Percentiles rank a stretch among this genome's conserved stretches.
phyloP scores from a whole-genome alignment of 2,329 filamentous ascomycete genomes.

The Drechslerella coelobrocha region DNA sequence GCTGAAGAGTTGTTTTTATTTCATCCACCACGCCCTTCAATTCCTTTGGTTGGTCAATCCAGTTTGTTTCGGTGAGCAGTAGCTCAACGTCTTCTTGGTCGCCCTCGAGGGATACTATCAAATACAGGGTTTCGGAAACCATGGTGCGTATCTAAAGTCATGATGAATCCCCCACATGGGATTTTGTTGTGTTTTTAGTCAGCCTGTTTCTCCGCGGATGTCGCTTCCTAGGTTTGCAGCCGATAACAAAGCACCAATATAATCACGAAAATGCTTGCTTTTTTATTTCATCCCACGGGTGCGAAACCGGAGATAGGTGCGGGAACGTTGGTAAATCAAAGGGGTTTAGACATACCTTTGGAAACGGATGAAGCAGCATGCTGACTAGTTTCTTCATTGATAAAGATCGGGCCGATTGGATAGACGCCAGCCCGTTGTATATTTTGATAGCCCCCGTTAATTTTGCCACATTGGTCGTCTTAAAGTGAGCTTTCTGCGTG shows the following conservation, averaged over 20 bases:
- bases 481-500: slow-evolving; percentile 80
- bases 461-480: slow-evolving; percentile 80
- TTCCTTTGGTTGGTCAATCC: slow-evolving; percentile 34
- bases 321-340: too few relatives aligned
- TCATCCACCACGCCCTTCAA: slow-evolving; percentile 37
- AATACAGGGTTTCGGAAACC: slow-evolving; percentile 45
- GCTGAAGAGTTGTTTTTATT: slow-evolving; percentile 26
- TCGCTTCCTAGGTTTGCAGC: slow-evolving; percentile 13
- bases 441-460: slow-evolving; percentile 80
- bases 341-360: slow-evolving; percentile 65
- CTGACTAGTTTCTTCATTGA: slow-evolving; percentile 73
- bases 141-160: slow-evolving; percentile 32
- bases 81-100: slow-evolving; percentile 40
- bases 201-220: slow-evolving; percentile 44
- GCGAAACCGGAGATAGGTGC: not conserved
- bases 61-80: slow-evolving; percentile 41
- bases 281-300: not conserved
- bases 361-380: slow-evolving; percentile 82
- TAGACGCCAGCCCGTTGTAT: slow-evolving; percentile 72
- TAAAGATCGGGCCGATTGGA: slow-evolving; percentile 60
- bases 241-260: slow-evolving; percentile 31
- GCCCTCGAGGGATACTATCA: slow-evolving; percentile 46
- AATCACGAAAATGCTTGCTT: not conserved
- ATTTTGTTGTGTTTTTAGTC: slow-evolving; percentile 48
- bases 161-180: slow-evolving; percentile 25